Evolutionary conservation across 352 stramenopile species (phyloP).

Genomic region (Phytophthora cryptogea): DNA sequence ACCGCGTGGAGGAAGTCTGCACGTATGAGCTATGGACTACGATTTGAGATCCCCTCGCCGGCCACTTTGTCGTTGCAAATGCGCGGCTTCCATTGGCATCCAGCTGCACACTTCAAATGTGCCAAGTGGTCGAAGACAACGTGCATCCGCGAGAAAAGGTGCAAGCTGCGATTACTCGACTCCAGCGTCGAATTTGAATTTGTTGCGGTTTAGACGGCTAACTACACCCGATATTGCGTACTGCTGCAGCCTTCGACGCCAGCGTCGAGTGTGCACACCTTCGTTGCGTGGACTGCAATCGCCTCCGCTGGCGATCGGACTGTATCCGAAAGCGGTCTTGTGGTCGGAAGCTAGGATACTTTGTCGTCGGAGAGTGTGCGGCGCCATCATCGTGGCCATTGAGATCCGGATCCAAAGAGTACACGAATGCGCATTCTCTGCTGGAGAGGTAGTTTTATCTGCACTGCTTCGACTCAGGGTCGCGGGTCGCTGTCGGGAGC

Average conservation of each 20-base stretch:
- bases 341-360: background rate
- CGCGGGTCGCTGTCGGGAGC: no score
- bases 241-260: no score
- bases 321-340: background rate
- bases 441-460: no score
- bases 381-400: background rate
- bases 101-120: background rate
- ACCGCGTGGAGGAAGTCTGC: no score
- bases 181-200: no score
- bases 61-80: background rate
- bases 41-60: no score
- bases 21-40: no score
- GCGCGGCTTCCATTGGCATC: background rate
- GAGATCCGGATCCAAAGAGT: background rate
- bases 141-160: background rate
- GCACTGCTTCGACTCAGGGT: no score
- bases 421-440: background rate
- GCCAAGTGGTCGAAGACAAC: background rate
- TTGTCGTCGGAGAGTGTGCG: background rate
- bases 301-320: no score
- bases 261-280: background rate
- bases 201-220: no score
- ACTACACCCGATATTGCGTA: no score
- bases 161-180: no score
- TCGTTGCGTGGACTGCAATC: background rate